Evolutionary conservation across 495 filamentous ascomycete species (phyloP).

Genomic region (Podospora tetraspora): DNA sequence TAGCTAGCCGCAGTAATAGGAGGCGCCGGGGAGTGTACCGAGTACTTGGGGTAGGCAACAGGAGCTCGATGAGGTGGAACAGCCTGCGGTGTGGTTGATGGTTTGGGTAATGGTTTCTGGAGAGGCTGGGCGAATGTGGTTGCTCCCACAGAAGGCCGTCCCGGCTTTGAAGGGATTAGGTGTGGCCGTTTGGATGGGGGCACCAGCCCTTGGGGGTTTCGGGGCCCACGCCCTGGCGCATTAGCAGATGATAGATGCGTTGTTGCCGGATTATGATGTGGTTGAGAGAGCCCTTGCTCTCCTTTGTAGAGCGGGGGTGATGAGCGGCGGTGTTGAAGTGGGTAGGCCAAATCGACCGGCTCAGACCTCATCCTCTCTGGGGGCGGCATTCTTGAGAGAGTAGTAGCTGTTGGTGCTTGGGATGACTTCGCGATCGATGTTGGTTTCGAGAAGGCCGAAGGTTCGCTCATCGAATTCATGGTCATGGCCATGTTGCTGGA

Average conservation of each 20-base stretch:
- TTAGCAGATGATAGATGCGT: neutral
- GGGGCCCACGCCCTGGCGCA: neutral
- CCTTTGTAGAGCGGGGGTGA: neutral
- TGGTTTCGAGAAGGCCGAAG: neutral
- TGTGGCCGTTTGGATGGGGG: neutral
- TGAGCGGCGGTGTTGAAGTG: neutral
- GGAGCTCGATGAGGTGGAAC: neutral
- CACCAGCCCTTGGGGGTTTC: neutral
- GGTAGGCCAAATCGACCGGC: neutral
- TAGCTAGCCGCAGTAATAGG: neutral
- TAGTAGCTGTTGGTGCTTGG: neutral
- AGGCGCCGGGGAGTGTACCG: neutral
- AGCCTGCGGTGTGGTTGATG: neutral
- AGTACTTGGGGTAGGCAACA: neutral
- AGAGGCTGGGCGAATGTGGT: too few species aligned
- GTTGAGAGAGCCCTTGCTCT: neutral
- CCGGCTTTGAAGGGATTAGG: too few species aligned
- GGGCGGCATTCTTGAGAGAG: neutral
- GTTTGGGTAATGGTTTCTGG: neutral
- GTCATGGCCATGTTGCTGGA: neutral
- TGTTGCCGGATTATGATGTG: neutral
- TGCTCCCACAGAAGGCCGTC: too few species aligned
- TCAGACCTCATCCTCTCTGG: neutral
- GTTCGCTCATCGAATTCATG: neutral
- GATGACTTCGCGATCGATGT: neutral